phyloP scores from a whole-genome alignment of 2,329 filamentous ascomycete species.

The Taxawa tesnikishii region DNA sequence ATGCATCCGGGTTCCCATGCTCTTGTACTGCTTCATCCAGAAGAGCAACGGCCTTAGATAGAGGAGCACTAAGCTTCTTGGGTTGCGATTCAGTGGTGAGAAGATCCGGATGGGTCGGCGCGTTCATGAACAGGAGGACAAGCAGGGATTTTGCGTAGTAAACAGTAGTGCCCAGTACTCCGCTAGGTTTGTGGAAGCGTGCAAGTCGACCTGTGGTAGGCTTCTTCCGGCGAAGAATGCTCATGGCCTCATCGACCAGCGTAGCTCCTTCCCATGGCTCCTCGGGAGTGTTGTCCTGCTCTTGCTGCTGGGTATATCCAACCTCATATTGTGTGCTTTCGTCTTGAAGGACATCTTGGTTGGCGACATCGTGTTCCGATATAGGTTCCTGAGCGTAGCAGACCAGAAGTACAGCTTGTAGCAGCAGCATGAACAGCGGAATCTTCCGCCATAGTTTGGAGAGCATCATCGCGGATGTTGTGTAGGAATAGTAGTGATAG shows the following conservation, averaged over 20 bases:
- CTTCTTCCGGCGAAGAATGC: conserved; percentile 28
- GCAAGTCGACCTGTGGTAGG: conserved; percentile 23
- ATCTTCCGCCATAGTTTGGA: background rate
- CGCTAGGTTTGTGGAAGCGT: conserved; percentile 38
- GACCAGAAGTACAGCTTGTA: background rate
- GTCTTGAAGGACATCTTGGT: background rate
- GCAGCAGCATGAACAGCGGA: background rate
- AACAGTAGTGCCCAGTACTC: conserved; percentile 42
- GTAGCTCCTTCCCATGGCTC: background rate
- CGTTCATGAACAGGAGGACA: conserved; percentile 53
- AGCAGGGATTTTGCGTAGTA: conserved; percentile 53
- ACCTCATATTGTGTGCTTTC: background rate
- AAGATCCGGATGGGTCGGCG: conserved; percentile 35
- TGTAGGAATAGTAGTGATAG: background rate
- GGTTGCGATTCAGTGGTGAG: conserved; percentile 25
- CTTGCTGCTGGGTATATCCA: background rate
- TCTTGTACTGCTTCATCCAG: conserved; percentile 47
- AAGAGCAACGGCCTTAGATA: conserved; percentile 46
- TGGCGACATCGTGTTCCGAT: background rate
- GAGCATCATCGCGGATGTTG: background rate
- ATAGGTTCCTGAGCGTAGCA: background rate
- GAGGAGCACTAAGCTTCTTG: conserved; percentile 34
- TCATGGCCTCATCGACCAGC: conserved; percentile 29
- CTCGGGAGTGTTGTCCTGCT: conserved; percentile 1
- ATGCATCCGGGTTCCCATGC: conserved; percentile 60